Conservation (phyloP, 441 rosid species). For the Hypseocharis bilobata region DNA sequence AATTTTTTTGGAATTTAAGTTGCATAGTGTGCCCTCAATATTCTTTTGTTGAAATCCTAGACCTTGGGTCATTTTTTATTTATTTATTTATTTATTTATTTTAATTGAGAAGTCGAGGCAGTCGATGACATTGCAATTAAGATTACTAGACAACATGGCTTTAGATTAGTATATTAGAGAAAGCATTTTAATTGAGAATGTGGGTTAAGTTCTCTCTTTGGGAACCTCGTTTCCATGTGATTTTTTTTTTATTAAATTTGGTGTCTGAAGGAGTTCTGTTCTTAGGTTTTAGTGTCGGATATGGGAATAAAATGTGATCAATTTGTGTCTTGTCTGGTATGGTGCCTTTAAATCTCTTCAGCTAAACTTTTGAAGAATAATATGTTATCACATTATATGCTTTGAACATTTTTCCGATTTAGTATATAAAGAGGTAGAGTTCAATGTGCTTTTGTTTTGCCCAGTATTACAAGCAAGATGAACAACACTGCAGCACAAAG, state of each 20-base stretch:
- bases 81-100: too few relatives aligned
- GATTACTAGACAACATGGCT: background rate
- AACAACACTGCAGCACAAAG: constrained; percentile 28
- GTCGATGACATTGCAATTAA: too few relatives aligned
- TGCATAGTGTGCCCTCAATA: too few relatives aligned
- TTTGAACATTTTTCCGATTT: background rate
- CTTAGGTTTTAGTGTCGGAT: background rate
- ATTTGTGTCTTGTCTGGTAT: background rate
- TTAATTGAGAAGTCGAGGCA: too few relatives aligned
- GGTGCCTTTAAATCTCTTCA: background rate
- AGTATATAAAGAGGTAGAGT: constrained; percentile 7
- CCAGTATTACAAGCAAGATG: constrained; percentile 35
- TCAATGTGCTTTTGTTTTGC: background rate
- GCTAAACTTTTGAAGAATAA: background rate
- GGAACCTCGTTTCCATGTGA: background rate
- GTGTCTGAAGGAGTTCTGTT: background rate
- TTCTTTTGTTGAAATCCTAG: too few relatives aligned
- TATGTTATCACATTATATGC: background rate
- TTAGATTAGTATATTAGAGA: background rate
- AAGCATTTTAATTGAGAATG: background rate
- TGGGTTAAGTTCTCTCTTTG: background rate
- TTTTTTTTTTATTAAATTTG: background rate
- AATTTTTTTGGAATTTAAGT: too few relatives aligned
- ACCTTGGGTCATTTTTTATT: too few relatives aligned
- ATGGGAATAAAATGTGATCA: background rate